Percentiles rank a stretch among this genome's conserved stretches.
Conservation (phyloP, 805 yeast species). For the Metschnikowia picachoensis region DNA sequence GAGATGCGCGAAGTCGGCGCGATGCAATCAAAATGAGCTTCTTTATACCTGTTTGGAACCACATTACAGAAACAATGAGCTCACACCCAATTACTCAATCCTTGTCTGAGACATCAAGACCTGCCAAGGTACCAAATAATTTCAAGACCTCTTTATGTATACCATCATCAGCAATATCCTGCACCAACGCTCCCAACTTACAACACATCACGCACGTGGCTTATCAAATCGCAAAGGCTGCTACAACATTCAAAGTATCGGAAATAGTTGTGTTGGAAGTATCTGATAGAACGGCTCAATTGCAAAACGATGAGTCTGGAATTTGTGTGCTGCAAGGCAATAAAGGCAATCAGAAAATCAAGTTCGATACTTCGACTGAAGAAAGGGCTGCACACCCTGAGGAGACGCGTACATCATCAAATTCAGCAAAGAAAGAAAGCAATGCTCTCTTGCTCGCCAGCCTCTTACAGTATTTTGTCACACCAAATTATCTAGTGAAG, state of each 20-base stretch:
- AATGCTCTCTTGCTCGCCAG: conserved; percentile 58
- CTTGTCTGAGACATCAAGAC: too few relatives aligned
- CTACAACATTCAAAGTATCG: conserved; percentile 62
- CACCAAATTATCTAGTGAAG: conserved; percentile 77
- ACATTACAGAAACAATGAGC: too few relatives aligned
- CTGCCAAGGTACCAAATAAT: too few relatives aligned
- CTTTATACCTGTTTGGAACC: neutral
- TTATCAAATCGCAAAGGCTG: conserved; percentile 76
- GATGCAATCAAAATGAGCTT: neutral
- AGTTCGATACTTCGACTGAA: conserved; percentile 29
- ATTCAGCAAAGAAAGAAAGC: conserved; percentile 18
- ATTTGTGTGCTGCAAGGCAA: conserved; percentile 19
- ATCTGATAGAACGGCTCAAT: conserved; percentile 22
- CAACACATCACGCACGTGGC: conserved; percentile 71
- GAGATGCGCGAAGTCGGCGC: conserved; percentile 1
- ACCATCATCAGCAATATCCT: conserved; percentile 61
- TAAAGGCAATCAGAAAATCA: conserved; percentile 28
- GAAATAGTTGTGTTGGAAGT: conserved; percentile 73
- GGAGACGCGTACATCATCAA: conserved; percentile 13
- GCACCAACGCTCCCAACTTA: conserved; percentile 54
- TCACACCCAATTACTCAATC: too few relatives aligned
- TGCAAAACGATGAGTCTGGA: conserved; percentile 20
- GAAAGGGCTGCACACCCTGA: conserved; percentile 19
- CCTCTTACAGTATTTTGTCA: conserved; percentile 72
- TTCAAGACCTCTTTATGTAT: conserved; percentile 51